These are phyloP conservation scores for Ilex aquifolium DNA, from an alignment of 257 asterid genomes.

Conservation along the genomic window DNA sequence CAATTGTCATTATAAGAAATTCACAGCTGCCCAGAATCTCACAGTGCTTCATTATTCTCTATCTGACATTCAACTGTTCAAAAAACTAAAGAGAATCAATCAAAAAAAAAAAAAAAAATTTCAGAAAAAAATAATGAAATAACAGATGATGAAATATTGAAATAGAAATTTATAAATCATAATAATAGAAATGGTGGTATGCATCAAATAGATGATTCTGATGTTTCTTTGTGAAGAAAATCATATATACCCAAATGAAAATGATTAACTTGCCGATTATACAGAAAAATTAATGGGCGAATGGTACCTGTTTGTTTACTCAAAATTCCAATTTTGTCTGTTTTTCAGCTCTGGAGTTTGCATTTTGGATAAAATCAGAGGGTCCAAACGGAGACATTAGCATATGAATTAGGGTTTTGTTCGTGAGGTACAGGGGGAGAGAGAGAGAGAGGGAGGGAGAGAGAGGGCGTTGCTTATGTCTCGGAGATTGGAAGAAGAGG, in stretches of 20 bases:
- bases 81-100: not conserved
- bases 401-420: conserved; percentile 9
- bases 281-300: not conserved
- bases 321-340: not conserved
- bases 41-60: not conserved
- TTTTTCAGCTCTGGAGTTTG: not conserved
- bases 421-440: conserved; percentile 3
- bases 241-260: not conserved
- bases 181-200: not conserved
- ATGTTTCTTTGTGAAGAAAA: not conserved
- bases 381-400: conserved; percentile 13
- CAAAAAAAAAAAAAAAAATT: not conserved
- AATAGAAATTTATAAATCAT: not conserved
- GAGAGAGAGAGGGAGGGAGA: conserved; percentile 8
- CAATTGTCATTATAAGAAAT: no score
- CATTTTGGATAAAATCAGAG: conserved; percentile 1
- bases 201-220: not conserved
- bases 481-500: conserved; percentile 21
- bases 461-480: conserved; percentile 26
- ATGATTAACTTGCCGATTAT: not conserved
- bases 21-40: not conserved
- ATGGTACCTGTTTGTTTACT: not conserved
- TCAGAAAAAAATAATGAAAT: not conserved
- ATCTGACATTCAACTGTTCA: not conserved
- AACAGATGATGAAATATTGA: no score